These are phyloP conservation scores for Nigrospora oryzae DNA, from an alignment of 2,329 filamentous ascomycete species.

Conservation along the genomic window DNA sequence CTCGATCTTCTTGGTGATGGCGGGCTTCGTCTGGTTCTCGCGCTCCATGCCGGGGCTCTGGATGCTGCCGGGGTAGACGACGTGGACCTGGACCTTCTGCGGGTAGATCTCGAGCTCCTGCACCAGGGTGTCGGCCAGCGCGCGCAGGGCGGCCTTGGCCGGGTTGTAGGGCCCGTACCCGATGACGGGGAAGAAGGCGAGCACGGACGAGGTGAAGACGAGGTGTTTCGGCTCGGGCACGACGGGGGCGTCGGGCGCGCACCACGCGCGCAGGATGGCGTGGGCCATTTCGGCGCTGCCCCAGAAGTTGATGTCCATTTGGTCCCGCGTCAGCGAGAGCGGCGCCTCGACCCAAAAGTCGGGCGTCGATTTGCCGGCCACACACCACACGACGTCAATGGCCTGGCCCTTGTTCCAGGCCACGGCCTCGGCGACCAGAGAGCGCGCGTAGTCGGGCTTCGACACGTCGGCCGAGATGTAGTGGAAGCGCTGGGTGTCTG, in stretches of 20 bases:
- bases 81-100: constrained; percentile 69
- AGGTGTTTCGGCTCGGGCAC: constrained; percentile 60
- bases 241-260: constrained; percentile 37
- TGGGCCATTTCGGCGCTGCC: constrained; percentile 80
- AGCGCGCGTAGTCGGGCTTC: constrained; percentile 56
- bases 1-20: constrained; percentile 71
- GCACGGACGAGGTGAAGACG: constrained; percentile 75
- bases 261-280: constrained; percentile 68
- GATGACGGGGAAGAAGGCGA: constrained; percentile 66
- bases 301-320: constrained; percentile 94
- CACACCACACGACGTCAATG: constrained; percentile 86
- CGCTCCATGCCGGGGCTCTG: constrained; percentile 63
- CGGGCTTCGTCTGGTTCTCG: constrained; percentile 74
- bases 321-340: constrained; percentile 55
- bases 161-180: constrained; percentile 83
- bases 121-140: constrained; percentile 71
- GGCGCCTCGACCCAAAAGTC: constrained; percentile 71
- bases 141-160: constrained; percentile 76
- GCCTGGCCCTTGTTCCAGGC: constrained; percentile 67
- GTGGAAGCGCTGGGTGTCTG: constrained; percentile 67
- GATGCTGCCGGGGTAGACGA: constrained; percentile 81
- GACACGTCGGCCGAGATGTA: constrained; percentile 79
- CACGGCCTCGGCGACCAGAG: constrained; percentile 63
- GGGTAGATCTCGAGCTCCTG: constrained; percentile 86
- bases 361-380: constrained; percentile 68